Evolutionary conservation across 371 early-diverging fungal species (phyloP).

Genomic region (Catenaria anguillulae): DNA sequence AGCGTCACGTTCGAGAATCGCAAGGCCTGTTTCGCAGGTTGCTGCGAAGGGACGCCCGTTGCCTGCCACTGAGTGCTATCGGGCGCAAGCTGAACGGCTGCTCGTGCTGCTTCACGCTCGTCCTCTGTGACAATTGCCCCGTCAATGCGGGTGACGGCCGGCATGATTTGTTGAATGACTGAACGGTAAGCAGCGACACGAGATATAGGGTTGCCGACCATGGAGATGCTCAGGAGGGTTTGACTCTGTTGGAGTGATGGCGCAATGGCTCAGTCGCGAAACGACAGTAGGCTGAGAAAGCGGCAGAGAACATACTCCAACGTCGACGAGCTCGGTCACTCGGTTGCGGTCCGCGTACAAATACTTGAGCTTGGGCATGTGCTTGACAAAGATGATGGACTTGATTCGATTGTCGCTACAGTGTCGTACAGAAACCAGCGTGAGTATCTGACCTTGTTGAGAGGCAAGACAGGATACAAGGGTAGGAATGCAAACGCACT

Average conservation of each 20-base stretch:
- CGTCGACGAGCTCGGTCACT: neutral
- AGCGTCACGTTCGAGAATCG: neutral
- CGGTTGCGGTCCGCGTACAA: constrained; percentile 1
- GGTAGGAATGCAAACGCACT: neutral
- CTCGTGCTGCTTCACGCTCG: neutral
- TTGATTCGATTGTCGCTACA: neutral
- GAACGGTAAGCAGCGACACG: neutral
- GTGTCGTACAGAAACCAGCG: too few relatives aligned
- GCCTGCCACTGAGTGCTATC: neutral
- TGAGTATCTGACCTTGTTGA: too few relatives aligned
- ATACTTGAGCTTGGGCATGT: constrained; percentile 1
- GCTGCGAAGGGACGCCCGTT: neutral
- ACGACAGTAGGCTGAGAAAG: too few relatives aligned
- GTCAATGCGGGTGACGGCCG: neutral
- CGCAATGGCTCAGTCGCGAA: too few relatives aligned
- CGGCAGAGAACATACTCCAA: neutral
- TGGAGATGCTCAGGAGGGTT: neutral
- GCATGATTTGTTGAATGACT: neutral
- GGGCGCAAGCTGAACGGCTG: neutral
- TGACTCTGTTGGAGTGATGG: too few relatives aligned
- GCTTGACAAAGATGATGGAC: neutral
- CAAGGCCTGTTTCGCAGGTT: neutral
- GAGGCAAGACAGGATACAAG: too few relatives aligned
- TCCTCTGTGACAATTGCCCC: neutral
- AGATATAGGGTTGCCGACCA: neutral